Base-by-base conservation (phyloP, 2,329 filamentous ascomycete genomes). In the Fusarium humuli region DNA sequence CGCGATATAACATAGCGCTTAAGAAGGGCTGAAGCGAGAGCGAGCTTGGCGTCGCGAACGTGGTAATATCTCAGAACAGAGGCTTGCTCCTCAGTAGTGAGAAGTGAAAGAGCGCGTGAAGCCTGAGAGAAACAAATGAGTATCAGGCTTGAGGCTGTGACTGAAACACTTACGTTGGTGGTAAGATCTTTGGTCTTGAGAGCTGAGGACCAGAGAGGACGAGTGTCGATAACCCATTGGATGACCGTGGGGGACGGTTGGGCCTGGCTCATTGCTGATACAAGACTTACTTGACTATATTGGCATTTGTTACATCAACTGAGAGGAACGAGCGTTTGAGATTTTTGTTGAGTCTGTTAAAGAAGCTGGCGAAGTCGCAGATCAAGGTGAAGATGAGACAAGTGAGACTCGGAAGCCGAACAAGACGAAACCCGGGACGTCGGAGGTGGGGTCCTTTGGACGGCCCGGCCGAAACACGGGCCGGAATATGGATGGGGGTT, bases 41-140 rank as follows among this genome's bases (percentile, higher is more conserved):
- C 87, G 86, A 94, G 91, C 77, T 91, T 92, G 56, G 92, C 92
- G 80, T 94, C 92, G 76, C 87, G 84, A 72, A 91, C 82, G 78
- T 90, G 88, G 81, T 88, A 87, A 81, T 88, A 93, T 61, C 83
- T 83, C 11, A 90, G 83, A 32, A 90, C 86, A 16, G 81, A 79
- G 54, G 84, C 78, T 65, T 86, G 87, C 77, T 94, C 91, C 12
- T 86, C 80, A 2, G 80, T 72, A 3, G 82, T 79, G 50, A 91
- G 82, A 29, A 90, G 81, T 11, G 81, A 78, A 37, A 91, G 79
- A 23, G 86, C 85, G 47, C 83, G 80, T n/a, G 83, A 78, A 45
- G 88, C 88, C 87, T 90, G 63, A 6, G 47, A 22, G 45, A 34
- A 53, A 45, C 20, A 58, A 13, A 57, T 48, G 23, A 70, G 57